Conservation (phyloP, 1,139 yeast genomes). For the Ogataea hybrid region DNA sequence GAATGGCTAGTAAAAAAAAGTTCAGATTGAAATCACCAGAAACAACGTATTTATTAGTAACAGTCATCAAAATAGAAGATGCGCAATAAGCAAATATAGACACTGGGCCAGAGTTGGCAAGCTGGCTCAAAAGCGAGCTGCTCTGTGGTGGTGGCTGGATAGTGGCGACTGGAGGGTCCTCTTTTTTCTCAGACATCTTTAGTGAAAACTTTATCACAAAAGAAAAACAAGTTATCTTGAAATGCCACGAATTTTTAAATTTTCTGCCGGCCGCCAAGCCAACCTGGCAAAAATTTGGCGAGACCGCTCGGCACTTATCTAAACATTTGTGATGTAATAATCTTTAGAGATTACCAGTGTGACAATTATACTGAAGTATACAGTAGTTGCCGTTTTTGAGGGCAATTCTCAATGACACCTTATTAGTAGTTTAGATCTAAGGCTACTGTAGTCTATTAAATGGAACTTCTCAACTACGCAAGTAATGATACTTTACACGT, state of each 20-base stretch:
- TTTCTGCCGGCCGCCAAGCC: slow-evolving; percentile 2
- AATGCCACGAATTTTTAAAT: slow-evolving; percentile 7
- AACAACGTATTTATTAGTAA: slow-evolving; percentile 91
- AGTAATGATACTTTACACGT: not conserved
- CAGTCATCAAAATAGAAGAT: slow-evolving; percentile 96
- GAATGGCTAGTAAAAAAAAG: slow-evolving; percentile 81
- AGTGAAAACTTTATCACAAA: not conserved
- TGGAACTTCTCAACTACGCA: too few species aligned
- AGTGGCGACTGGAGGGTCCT: slow-evolving; percentile 23
- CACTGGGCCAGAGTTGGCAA: slow-evolving; percentile 80
- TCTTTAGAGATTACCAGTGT: too few species aligned
- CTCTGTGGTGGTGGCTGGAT: slow-evolving; percentile 12
- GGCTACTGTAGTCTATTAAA: too few species aligned
- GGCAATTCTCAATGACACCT: too few species aligned
- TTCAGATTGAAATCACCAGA: slow-evolving; percentile 87
- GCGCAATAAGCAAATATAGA: slow-evolving; percentile 86
- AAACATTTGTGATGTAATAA: not conserved
- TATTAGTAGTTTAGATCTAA: too few species aligned
- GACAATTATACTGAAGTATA: too few species aligned
- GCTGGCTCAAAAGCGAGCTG: slow-evolving; percentile 31
- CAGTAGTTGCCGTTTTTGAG: too few species aligned
- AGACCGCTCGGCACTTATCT: slow-evolving; percentile 6
- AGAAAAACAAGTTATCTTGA: not conserved
- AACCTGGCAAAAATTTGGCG: slow-evolving; percentile 7
- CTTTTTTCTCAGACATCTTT: slow-evolving; percentile 23